These are phyloP conservation scores for Cetradonia linearis DNA, from an alignment of 495 filamentous ascomycete species.

Conservation along the genomic window DNA sequence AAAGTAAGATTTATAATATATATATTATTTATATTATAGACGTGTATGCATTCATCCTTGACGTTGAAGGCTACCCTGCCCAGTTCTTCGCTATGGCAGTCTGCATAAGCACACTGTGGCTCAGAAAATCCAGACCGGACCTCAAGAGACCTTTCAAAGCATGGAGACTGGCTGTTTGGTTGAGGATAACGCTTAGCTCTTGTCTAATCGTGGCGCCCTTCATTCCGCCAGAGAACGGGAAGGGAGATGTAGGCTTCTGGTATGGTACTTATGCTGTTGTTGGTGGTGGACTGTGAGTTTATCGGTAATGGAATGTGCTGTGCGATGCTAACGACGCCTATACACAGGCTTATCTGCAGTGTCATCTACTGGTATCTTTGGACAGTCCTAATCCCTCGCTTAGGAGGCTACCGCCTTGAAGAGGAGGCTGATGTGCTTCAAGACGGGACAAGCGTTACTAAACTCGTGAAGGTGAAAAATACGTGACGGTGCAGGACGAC, in stretches of 20 bases:
- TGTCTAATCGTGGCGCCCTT: conserved; percentile 47
- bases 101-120: conserved; percentile 49
- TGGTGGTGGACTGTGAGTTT: conserved; percentile 55
- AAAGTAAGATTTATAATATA: too few species aligned
- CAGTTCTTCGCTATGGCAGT: conserved; percentile 51
- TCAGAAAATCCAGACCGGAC: conserved; percentile 51
- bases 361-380: conserved; percentile 63
- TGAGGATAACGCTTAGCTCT: conserved; percentile 37
- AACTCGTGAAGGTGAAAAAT: conserved; percentile 37
- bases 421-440: conserved; percentile 46
- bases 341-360: conserved; percentile 46
- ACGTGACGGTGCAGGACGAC: not conserved
- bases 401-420: conserved; percentile 49
- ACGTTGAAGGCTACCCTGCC: conserved; percentile 60
- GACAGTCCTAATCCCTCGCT: conserved; percentile 51
- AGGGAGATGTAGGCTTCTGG: conserved; percentile 49
- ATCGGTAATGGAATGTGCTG: not conserved
- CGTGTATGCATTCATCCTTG: conserved; percentile 64
- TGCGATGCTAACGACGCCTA: conserved; percentile 16
- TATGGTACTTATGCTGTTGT: conserved; percentile 67
- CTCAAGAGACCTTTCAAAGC: conserved; percentile 59
- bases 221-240: conserved; percentile 39
- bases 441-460: conserved; percentile 52
- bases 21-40: too few species aligned
- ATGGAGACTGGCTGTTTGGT: conserved; percentile 45